These are phyloP conservation scores for Colletotrichum sp. DNA, from an alignment of 2,329 filamentous ascomycete genomes.

Conservation along the genomic window DNA sequence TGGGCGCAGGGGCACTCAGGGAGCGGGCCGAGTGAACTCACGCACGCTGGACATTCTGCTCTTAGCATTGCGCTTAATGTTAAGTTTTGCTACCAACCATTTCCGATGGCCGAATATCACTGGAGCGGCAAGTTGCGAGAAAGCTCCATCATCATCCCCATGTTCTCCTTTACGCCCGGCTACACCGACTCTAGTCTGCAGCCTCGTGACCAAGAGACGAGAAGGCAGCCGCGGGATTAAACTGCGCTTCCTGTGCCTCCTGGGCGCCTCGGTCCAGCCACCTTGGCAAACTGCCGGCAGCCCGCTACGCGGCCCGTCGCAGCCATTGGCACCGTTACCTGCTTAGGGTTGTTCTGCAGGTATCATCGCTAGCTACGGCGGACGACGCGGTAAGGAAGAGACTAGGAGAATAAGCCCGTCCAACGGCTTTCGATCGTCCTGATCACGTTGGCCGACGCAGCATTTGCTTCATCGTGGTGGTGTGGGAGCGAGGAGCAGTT, in stretches of 20 bases:
- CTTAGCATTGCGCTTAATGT: not conserved
- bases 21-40: not conserved
- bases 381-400: not conserved
- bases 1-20: not conserved
- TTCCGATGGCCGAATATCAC: not conserved
- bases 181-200: not conserved
- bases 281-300: constrained; percentile 12
- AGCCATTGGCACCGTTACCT: not conserved
- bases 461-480: not conserved
- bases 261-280: not conserved
- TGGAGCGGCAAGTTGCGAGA: not conserved
- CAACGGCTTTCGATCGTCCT: not conserved
- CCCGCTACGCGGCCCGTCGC: not conserved
- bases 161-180: not conserved
- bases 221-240: not conserved
- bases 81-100: not conserved
- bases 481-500: not conserved
- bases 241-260: not conserved
- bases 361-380: not conserved
- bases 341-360: not conserved
- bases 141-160: not conserved
- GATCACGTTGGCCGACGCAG: not conserved
- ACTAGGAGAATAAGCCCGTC: not conserved
- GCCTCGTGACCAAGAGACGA: not conserved
- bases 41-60: not conserved